Conservation (phyloP, 169 alveolate species). For the Babesia ovata region DNA sequence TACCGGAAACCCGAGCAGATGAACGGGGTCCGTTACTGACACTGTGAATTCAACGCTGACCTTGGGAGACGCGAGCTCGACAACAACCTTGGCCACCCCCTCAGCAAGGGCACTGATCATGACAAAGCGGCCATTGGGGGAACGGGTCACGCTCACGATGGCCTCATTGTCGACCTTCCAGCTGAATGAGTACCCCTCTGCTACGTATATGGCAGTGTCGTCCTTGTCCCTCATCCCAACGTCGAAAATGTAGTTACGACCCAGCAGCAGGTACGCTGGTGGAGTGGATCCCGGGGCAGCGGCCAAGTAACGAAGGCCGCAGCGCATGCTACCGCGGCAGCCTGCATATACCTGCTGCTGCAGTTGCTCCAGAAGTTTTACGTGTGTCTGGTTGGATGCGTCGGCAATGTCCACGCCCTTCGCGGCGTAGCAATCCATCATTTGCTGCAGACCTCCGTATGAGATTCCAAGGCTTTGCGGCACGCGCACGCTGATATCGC, state of each 20-base stretch:
- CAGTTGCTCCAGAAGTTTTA: neutral
- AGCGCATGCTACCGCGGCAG: constrained; percentile 30
- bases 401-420: neutral
- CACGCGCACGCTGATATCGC: constrained; percentile 35
- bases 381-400: neutral
- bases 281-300: neutral
- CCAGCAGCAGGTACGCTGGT: constrained; percentile 26
- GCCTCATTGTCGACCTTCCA: constrained; percentile 14
- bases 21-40: constrained; percentile 32
- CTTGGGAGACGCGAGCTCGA: constrained; percentile 16
- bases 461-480: constrained; percentile 1
- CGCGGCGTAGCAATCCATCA: constrained; percentile 21
- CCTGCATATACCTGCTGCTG: constrained; percentile 7
- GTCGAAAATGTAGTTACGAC: constrained; percentile 39
- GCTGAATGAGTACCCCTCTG: constrained; percentile 4
- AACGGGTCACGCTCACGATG: neutral
- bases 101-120: constrained; percentile 11
- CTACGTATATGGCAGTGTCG: neutral
- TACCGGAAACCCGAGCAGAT: constrained; percentile 29
- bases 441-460: constrained; percentile 23
- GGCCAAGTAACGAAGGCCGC: constrained; percentile 15
- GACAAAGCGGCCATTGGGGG: constrained; percentile 36
- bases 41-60: neutral
- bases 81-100: constrained; percentile 8
- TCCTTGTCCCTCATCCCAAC: constrained; percentile 30